Percentiles rank a stretch among this genome's conserved stretches.
These are phyloP conservation scores for Leucogyrophana mollusca DNA, from an alignment of 768 basidiomycete species.

Conservation along the genomic window DNA sequence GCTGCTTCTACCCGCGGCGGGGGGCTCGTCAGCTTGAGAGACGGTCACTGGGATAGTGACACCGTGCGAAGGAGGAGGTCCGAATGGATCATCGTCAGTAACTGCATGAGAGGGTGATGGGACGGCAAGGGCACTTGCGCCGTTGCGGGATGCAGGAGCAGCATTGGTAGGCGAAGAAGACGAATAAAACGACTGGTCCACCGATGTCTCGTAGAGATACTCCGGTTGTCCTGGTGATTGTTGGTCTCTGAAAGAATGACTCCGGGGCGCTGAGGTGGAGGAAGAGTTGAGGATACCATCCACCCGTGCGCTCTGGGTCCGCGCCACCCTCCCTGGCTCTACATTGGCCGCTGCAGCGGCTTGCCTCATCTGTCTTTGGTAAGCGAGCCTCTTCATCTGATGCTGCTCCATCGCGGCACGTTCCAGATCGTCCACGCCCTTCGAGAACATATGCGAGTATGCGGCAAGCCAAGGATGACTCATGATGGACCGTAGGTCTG, in stretches of 20 bases:
- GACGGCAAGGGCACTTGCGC: constrained; percentile 39
- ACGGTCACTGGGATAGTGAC: constrained; percentile 27
- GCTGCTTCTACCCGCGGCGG: constrained; percentile 13
- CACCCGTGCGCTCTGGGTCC: constrained; percentile 57
- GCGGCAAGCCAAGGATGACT: constrained; percentile 81
- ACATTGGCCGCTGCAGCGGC: constrained; percentile 36
- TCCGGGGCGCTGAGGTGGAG: constrained; percentile 36
- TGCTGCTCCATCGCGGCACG: constrained; percentile 79
- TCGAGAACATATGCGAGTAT: constrained; percentile 50
- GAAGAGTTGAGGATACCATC: constrained; percentile 38
- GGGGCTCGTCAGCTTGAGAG: constrained; percentile 24
- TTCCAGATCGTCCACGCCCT: constrained; percentile 78
- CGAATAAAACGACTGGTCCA: constrained; percentile 51
- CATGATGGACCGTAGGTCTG: constrained; percentile 79
- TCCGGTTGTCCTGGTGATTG: constrained; percentile 52
- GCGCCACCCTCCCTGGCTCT: constrained; percentile 33
- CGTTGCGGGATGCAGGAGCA: constrained; percentile 38
- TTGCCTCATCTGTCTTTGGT: constrained; percentile 77
- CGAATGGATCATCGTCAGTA: constrained; percentile 75
- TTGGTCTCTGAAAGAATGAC: constrained; percentile 50
- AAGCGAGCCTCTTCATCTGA: constrained; percentile 76
- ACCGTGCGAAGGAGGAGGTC: constrained; percentile 37
- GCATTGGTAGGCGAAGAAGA: constrained; percentile 32
- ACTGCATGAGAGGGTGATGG: constrained; percentile 38
- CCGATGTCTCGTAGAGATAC: constrained; percentile 71